phyloP scores from a whole-genome alignment of 345 rosid species.

The Microthlaspi erraticum region DNA sequence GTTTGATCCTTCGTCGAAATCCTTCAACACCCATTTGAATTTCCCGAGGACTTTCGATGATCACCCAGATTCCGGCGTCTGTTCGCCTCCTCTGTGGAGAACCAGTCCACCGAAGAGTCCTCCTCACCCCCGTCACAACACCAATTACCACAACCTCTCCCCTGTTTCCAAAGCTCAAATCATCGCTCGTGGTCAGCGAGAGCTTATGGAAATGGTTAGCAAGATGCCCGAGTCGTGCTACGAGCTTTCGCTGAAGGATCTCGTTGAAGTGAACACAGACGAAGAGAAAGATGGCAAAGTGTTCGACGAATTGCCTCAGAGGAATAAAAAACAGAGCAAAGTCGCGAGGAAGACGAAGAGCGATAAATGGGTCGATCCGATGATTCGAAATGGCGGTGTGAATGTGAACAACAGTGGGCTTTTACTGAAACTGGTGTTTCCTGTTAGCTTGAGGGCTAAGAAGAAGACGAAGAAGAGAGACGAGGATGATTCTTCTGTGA shows the following conservation, averaged over 20 bases:
- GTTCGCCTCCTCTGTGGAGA: conserved; percentile 80
- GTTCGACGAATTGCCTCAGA: conserved; percentile 34
- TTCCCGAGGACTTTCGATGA: conserved; percentile 43
- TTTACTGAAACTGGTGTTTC: conserved; percentile 74
- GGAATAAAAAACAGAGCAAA: conserved; percentile 15
- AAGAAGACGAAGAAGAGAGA: conserved; percentile 52
- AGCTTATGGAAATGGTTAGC: conserved; percentile 94
- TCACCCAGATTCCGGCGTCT: conserved; percentile 57
- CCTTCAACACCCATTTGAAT: conserved; percentile 38
- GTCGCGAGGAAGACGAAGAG: conserved; percentile 41
- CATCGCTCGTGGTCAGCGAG: conserved; percentile 80
- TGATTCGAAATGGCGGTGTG: conserved; percentile 52
- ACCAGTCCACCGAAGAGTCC: conserved; percentile 62
- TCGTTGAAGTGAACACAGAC: conserved; percentile 59
- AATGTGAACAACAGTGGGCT: conserved; percentile 62
- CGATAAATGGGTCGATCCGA: conserved; percentile 42
- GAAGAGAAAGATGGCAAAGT: conserved; percentile 39
- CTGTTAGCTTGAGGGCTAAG: conserved; percentile 57
- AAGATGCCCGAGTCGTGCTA: conserved; percentile 89
- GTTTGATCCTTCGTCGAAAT: conserved; percentile 44
- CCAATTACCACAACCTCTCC: conserved; percentile 53
- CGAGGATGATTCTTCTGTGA: conserved; percentile 29
- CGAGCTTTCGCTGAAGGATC: conserved; percentile 84
- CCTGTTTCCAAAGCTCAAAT: conserved; percentile 71
- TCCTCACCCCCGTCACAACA: conserved; percentile 36